A percentile compares a stretch with the other conserved stretches of the same genome.
Evolutionary conservation across 1,284 basidiomycete genomes (phyloP).

Genomic region (Xerocomus cyaneibrunnescens): DNA sequence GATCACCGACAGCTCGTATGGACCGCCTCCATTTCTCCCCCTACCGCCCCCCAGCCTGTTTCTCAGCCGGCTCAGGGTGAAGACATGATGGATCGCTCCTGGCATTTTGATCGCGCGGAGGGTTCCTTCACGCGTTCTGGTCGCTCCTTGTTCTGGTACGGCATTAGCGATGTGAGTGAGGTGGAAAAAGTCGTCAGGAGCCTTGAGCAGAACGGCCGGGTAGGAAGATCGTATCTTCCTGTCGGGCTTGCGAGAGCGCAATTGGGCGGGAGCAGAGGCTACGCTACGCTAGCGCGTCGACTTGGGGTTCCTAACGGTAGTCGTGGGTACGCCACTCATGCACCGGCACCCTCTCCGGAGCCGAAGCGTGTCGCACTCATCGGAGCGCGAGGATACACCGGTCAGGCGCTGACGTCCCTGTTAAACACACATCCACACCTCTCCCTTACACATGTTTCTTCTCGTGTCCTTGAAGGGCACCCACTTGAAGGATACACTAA

Average conservation of each 20-base stretch:
- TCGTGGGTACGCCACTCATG: slow-evolving; percentile 64
- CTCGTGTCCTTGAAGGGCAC: slow-evolving; percentile 88
- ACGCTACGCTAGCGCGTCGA: slow-evolving; percentile 70
- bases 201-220: slow-evolving; percentile 85
- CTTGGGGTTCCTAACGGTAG: slow-evolving; percentile 45
- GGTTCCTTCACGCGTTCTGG: slow-evolving; percentile 97
- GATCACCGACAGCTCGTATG: slow-evolving; percentile 96
- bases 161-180: slow-evolving; percentile 88
- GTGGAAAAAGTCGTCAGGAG: slow-evolving; percentile 84
- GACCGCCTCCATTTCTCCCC: slow-evolving; percentile 73
- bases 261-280: slow-evolving; percentile 48
- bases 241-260: slow-evolving; percentile 73
- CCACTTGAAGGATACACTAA: slow-evolving; percentile 85
- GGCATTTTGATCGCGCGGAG: slow-evolving; percentile 99
- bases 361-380: slow-evolving; percentile 92
- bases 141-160: slow-evolving; percentile 96
- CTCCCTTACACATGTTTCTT: slow-evolving; percentile 92
- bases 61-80: slow-evolving; percentile 57
- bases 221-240: slow-evolving; percentile 87
- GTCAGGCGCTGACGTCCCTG: slow-evolving; percentile 86
- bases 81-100: slow-evolving; percentile 80
- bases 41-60: slow-evolving; percentile 11
- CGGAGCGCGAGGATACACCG: slow-evolving; percentile 95
- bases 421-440: slow-evolving; percentile 87
- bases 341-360: slow-evolving; percentile 48